phyloP scores from a whole-genome alignment of 768 basidiomycete species.

The Mycena maculata region DNA sequence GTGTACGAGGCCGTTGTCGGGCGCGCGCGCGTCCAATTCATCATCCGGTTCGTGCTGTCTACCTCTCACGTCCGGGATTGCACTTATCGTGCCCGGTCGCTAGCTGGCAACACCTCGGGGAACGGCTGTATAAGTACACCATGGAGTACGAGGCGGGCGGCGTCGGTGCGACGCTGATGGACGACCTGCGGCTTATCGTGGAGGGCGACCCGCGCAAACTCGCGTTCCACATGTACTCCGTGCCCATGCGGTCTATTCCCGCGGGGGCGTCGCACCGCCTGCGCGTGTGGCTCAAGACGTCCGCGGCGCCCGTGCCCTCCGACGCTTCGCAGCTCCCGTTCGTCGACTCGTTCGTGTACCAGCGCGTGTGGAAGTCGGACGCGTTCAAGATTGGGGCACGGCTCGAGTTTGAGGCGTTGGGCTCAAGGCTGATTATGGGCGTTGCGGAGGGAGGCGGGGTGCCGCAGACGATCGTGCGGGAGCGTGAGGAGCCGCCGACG shows the following conservation, averaged over 20 bases:
- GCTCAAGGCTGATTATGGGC: slow-evolving; percentile 63
- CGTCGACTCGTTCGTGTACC: slow-evolving; percentile 66
- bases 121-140: slow-evolving; percentile 62
- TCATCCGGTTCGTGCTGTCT: slow-evolving; percentile 55
- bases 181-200: slow-evolving; percentile 62
- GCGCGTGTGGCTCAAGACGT: slow-evolving; percentile 68
- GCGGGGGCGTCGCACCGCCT: slow-evolving; percentile 69
- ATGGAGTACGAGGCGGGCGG: slow-evolving; percentile 76
- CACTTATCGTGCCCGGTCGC: background rate
- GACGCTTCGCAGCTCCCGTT: slow-evolving; percentile 14
- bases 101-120: slow-evolving; percentile 63
- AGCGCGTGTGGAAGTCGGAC: slow-evolving; percentile 75
- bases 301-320: slow-evolving; percentile 51
- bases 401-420: slow-evolving; percentile 65
- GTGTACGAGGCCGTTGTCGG: slow-evolving; percentile 69
- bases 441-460: slow-evolving; percentile 51
- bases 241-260: slow-evolving; percentile 66
- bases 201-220: slow-evolving; percentile 66
- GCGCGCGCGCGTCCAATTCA: slow-evolving; percentile 66
- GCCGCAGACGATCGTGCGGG: slow-evolving; percentile 50
- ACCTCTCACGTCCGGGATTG: background rate
- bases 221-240: slow-evolving; percentile 70
- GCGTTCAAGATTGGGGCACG: slow-evolving; percentile 68
- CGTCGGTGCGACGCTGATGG: slow-evolving; percentile 65
- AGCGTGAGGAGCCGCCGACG: background rate